Percentiles rank a stretch among this genome's conserved stretches.
Conservation (phyloP, 257 asterid genomes). For the Primulina huaijiensis region DNA sequence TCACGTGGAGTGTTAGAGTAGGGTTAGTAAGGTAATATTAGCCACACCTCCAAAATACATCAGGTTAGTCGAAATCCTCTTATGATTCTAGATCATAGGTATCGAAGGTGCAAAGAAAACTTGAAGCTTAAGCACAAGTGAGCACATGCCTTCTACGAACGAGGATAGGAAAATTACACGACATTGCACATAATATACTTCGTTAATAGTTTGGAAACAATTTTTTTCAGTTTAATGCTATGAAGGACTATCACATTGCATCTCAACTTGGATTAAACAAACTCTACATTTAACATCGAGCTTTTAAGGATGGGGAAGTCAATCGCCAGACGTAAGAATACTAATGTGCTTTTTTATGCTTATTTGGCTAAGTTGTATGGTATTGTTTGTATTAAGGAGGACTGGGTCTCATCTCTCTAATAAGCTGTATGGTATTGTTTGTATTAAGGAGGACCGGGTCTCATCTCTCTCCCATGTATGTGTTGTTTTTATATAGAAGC, state of each 20-base stretch:
- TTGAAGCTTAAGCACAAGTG: background rate
- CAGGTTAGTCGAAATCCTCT: background rate
- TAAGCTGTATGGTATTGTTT: too few relatives aligned
- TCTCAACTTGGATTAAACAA: background rate
- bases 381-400: background rate
- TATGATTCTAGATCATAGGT: background rate
- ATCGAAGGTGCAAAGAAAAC: background rate
- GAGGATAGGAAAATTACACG: background rate
- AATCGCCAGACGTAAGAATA: background rate
- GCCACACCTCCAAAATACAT: background rate
- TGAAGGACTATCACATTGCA: background rate
- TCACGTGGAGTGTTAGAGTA: too few relatives aligned
- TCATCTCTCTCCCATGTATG: background rate
- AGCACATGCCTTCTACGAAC: background rate
- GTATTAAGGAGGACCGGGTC: background rate
- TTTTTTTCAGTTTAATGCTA: background rate
- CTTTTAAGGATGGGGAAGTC: background rate
- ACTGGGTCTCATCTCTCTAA: background rate
- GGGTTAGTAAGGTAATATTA: background rate
- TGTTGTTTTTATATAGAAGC: background rate
- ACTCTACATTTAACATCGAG: background rate
- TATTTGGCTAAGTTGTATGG: too few relatives aligned
- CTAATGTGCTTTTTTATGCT: background rate
- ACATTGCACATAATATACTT: background rate
- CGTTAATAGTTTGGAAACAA: background rate